phyloP scores from a whole-genome alignment of 805 yeast genomes.

The Wickerhamiella siamensis region DNA sequence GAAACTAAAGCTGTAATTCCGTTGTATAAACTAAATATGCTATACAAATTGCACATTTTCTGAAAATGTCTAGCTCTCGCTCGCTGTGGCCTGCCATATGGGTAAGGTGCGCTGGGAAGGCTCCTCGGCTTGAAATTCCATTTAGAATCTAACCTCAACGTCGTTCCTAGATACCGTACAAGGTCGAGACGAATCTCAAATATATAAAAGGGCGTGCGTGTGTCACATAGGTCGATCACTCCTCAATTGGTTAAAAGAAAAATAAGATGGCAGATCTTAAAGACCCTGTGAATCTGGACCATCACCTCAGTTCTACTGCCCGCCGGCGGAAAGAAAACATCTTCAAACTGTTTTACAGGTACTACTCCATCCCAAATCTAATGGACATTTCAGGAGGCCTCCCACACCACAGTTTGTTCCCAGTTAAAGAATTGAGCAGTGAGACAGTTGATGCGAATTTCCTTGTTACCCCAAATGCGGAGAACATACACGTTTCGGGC shows the following conservation, averaged over 20 bases:
- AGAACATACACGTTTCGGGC: slow-evolving; percentile 7
- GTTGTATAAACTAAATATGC: background rate
- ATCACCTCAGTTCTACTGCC: slow-evolving; percentile 16
- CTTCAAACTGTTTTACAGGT: slow-evolving; percentile 19
- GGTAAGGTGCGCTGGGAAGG: background rate
- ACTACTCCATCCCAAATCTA: slow-evolving; percentile 15
- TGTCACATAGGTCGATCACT: too few species aligned
- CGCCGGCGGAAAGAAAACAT: slow-evolving; percentile 16
- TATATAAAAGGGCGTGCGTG: background rate
- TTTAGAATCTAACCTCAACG: background rate
- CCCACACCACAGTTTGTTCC: slow-evolving; percentile 18
- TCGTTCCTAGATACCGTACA: background rate
- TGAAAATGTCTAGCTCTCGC: too few species aligned
- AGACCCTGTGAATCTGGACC: slow-evolving; percentile 13
- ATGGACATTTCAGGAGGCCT: slow-evolving; percentile 18
- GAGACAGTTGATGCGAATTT: slow-evolving; percentile 5
- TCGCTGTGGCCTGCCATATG: background rate
- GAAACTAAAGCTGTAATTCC: background rate
- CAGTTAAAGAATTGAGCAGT: slow-evolving; percentile 13
- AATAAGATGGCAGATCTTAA: background rate
- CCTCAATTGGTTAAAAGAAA: too few species aligned
- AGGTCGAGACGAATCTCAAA: background rate
- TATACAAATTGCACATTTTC: too few species aligned
- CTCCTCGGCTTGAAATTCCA: background rate
- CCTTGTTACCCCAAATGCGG: background rate